Conservation (phyloP, 2,329 filamentous ascomycete species). For the Fusarium sp. region DNA sequence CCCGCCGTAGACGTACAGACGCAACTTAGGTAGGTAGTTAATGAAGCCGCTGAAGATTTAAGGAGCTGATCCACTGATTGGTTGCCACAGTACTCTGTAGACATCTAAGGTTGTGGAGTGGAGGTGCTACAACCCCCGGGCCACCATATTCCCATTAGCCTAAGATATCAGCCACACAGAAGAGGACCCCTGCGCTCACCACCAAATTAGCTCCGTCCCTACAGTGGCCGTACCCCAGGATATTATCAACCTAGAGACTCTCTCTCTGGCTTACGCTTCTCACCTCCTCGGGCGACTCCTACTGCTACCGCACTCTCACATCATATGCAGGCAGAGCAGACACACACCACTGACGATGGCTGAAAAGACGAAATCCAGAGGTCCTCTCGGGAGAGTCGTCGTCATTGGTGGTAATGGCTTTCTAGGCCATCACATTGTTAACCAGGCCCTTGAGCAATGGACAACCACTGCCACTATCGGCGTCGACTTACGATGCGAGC, state of each 20-base stretch:
- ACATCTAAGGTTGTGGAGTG: neutral
- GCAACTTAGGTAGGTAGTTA: neutral
- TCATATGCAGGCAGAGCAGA: neutral
- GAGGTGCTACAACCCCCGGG: constrained; percentile 5
- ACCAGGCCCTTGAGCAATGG: constrained; percentile 68
- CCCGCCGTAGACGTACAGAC: neutral
- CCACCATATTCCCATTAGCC: constrained; percentile 24
- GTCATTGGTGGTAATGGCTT: constrained; percentile 87
- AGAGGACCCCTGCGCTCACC: constrained; percentile 19
- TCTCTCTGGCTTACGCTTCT: constrained; percentile 8
- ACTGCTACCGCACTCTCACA: constrained; percentile 1
- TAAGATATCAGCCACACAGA: constrained; percentile 29
- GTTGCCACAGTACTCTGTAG: constrained; percentile 13
- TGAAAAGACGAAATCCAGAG: constrained; percentile 40
- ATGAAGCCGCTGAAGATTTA: constrained; percentile 23
- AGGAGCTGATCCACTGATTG: neutral
- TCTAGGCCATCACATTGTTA: constrained; percentile 82
- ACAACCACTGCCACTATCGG: constrained; percentile 67
- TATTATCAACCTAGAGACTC: constrained; percentile 8
- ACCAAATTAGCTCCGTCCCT: constrained; percentile 8
- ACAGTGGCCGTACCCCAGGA: constrained; percentile 11
- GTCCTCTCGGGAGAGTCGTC: constrained; percentile 71
- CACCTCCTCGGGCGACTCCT: neutral
- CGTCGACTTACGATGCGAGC: constrained; percentile 74
- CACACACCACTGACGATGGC: neutral